Evolutionary conservation across 1,284 basidiomycete genomes (phyloP).

Genomic region (Apiotrichum gamsii): DNA sequence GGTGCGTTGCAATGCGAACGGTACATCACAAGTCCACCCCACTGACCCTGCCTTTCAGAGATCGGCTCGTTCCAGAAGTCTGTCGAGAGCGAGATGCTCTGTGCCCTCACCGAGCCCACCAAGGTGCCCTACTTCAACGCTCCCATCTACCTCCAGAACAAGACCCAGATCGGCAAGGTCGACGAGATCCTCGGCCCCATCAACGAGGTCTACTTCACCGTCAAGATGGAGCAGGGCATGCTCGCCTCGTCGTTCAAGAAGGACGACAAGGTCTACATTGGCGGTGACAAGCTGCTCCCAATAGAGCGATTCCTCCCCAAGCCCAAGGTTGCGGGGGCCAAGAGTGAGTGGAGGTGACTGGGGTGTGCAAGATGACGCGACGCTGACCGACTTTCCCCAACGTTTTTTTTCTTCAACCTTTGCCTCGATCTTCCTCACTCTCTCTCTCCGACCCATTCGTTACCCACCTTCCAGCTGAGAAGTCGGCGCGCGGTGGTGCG

Average conservation of each 20-base stretch:
- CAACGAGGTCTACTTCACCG: conserved; percentile 96
- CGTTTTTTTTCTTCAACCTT: too few relatives aligned
- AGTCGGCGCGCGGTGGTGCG: conserved; percentile 3
- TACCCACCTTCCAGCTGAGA: neutral
- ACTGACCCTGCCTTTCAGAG: conserved; percentile 52
- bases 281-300: conserved; percentile 89
- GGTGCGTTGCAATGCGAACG: conserved; percentile 51
- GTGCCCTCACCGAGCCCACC: conserved; percentile 72
- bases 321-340: conserved; percentile 69
- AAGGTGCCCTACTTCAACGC: conserved; percentile 99
- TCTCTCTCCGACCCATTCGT: neutral
- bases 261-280: conserved; percentile 97
- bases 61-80: conserved; percentile 87
- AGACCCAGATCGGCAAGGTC: conserved; percentile 86
- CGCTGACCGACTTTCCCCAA: neutral
- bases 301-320: conserved; percentile 97
- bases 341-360: conserved; percentile 51
- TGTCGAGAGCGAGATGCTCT: conserved; percentile 98
- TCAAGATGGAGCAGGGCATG: conserved; percentile 97
- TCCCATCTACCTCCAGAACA: conserved; percentile 97
- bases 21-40: neutral
- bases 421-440: too few relatives aligned
- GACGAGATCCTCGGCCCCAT: conserved; percentile 84
- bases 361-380: neutral
- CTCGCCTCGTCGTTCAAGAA: conserved; percentile 92